Percentiles rank a stretch among this genome's conserved stretches.
These are phyloP conservation scores for Phytophthora aleatoria DNA, from an alignment of 352 stramenopile species.

Conservation along the genomic window DNA sequence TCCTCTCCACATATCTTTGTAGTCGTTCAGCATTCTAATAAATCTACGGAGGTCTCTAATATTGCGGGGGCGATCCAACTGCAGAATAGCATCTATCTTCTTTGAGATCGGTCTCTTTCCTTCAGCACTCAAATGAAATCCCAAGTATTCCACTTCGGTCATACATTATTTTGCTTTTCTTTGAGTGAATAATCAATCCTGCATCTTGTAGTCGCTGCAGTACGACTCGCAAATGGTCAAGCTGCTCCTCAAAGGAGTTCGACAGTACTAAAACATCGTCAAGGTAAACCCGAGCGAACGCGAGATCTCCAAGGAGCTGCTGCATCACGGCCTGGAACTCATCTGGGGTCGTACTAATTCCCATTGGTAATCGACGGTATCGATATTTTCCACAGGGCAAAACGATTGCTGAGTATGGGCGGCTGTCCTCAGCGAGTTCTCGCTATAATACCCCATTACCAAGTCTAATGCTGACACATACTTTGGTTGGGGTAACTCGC, in stretches of 20 bases:
- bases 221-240: not conserved
- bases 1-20: no score
- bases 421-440: conserved; percentile 1
- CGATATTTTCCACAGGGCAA: conserved; percentile 13
- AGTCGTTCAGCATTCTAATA: not conserved
- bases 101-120: not conserved
- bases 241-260: conserved; percentile 2
- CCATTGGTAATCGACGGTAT: conserved; percentile 12
- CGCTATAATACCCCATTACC: not conserved
- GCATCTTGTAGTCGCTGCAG: not conserved
- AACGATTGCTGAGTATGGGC: not conserved
- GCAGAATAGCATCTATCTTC: not conserved
- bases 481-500: no score
- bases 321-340: conserved; percentile 18
- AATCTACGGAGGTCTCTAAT: not conserved
- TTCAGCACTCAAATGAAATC: not conserved
- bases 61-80: not conserved
- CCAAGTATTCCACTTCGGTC: not conserved
- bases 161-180: conserved; percentile 7
- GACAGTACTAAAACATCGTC: conserved; percentile 13
- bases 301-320: conserved; percentile 2
- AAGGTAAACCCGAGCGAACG: conserved; percentile 2
- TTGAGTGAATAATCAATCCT: not conserved
- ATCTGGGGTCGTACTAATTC: conserved; percentile 11
- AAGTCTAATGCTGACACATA: not conserved